Percentiles rank a stretch among this genome's conserved stretches.
Evolutionary conservation across 495 filamentous ascomycete species (phyloP).

Genomic region (Podospora anserina): DNA sequence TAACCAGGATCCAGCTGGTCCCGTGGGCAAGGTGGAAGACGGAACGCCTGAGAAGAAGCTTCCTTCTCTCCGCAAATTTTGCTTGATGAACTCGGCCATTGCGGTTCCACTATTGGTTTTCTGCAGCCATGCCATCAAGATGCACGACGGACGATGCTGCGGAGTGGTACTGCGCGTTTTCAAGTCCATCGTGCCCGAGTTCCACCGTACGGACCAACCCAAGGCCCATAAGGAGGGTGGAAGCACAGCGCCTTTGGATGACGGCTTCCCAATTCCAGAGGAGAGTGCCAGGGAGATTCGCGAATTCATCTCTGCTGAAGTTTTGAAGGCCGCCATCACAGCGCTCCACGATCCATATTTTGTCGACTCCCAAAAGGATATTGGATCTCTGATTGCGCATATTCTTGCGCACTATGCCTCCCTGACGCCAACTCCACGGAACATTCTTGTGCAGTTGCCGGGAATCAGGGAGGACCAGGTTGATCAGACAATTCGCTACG

Average conservation of each 20-base stretch:
- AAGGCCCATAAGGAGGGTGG: constrained; percentile 16
- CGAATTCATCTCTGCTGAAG: constrained; percentile 85
- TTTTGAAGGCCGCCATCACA: constrained; percentile 76
- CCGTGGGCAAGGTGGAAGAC: constrained; percentile 7
- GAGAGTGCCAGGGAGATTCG: constrained; percentile 63
- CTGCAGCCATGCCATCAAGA: constrained; percentile 81
- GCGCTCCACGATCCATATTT: constrained; percentile 94
- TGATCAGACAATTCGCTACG: constrained; percentile 56
- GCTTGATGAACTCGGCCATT: constrained; percentile 71
- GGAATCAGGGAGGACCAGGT: constrained; percentile 56
- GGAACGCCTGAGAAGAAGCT: constrained; percentile 21
- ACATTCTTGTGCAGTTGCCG: constrained; percentile 53
- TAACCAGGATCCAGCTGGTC: constrained; percentile 14
- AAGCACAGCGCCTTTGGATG: constrained; percentile 19
- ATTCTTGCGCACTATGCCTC: constrained; percentile 73
- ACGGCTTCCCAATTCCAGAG: constrained; percentile 47
- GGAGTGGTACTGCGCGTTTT: constrained; percentile 80
- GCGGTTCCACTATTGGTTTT: constrained; percentile 88
- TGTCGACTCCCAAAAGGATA: constrained; percentile 91
- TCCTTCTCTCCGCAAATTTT: constrained; percentile 68
- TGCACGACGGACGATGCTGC: constrained; percentile 88
- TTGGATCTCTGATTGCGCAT: constrained; percentile 80
- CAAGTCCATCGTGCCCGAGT: constrained; percentile 77
- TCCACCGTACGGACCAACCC: constrained; percentile 36
- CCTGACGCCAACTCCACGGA: constrained; percentile 56